These are phyloP conservation scores for Oxytropis ochrocephala DNA, from an alignment of 306 rosid species.

Conservation along the genomic window DNA sequence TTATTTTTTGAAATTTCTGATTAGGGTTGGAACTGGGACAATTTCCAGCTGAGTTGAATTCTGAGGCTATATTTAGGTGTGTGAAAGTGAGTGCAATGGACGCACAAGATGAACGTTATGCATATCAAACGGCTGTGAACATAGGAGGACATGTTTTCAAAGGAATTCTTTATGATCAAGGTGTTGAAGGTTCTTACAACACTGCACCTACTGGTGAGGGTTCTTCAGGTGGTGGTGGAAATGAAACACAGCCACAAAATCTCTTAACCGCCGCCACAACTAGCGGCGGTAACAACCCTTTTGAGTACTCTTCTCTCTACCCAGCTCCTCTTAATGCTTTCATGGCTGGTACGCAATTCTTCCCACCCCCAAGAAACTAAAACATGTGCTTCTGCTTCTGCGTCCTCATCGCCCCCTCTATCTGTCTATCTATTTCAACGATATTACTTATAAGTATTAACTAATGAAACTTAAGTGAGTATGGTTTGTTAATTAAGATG, in stretches of 20 bases:
- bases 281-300: conserved; percentile 20
- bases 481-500: not conserved
- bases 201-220: conserved; percentile 37
- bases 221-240: conserved; percentile 47
- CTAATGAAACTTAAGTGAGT: too few relatives aligned
- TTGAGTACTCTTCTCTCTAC: conserved; percentile 64
- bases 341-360: conserved; percentile 99
- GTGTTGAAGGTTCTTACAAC: conserved; percentile 46
- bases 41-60: conserved; percentile 79
- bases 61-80: conserved; percentile 82
- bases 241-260: conserved; percentile 39
- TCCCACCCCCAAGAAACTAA: conserved; percentile 88
- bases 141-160: conserved; percentile 93
- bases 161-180: conserved; percentile 93
- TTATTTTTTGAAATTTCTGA: not conserved
- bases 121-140: conserved; percentile 90
- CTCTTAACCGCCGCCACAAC: conserved; percentile 32
- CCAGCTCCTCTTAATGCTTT: conserved; percentile 78
- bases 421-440: not conserved
- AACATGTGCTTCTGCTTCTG: not conserved
- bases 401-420: not conserved
- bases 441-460: not conserved
- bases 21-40: conserved; percentile 92
- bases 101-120: conserved; percentile 77
- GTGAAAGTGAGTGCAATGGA: conserved; percentile 84